These are phyloP conservation scores for Radiomyces spectabilis DNA, from an alignment of 192 early-diverging fungal species.

Conservation along the genomic window DNA sequence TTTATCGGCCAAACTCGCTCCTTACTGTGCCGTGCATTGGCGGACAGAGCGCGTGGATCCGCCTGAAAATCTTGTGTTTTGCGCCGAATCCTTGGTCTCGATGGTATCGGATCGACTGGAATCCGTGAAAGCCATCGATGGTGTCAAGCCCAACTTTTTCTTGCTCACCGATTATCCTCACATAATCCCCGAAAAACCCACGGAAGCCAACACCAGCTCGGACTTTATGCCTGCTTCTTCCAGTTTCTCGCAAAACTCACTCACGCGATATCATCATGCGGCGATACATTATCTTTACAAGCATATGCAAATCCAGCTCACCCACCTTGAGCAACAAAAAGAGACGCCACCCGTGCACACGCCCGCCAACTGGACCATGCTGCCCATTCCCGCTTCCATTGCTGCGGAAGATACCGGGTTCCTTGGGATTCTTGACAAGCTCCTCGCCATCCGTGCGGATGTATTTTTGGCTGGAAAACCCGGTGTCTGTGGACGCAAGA, in stretches of 20 bases:
- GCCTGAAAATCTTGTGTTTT: slow-evolving; percentile 6
- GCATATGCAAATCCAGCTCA: slow-evolving; percentile 11
- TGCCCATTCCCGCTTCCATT: slow-evolving; percentile 2
- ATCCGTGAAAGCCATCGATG: too few species aligned
- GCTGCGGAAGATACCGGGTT: slow-evolving; percentile 5
- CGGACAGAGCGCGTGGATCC: slow-evolving; percentile 14
- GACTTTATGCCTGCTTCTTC: slow-evolving; percentile 11
- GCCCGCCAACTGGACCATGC: slow-evolving; percentile 16
- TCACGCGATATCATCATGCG: slow-evolving; percentile 19
- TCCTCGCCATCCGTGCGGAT: slow-evolving; percentile 21
- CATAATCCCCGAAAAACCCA: background rate
- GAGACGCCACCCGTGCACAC: background rate
- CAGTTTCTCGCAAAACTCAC: background rate
- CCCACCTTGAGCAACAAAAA: background rate
- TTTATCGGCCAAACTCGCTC: background rate
- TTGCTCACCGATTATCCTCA: slow-evolving; percentile 32
- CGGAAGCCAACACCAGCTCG: background rate
- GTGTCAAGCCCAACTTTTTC: slow-evolving; percentile 12
- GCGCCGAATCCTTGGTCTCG: slow-evolving; percentile 14
- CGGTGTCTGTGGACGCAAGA: slow-evolving; percentile 18
- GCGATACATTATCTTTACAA: slow-evolving; percentile 23
- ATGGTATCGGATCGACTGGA: too few species aligned
- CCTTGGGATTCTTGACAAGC: slow-evolving; percentile 28
- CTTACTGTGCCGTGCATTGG: slow-evolving; percentile 32
- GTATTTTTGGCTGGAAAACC: slow-evolving; percentile 23